Evolutionary conservation across 352 stramenopile species (phyloP).

Genomic region (Phytophthora rubi): DNA sequence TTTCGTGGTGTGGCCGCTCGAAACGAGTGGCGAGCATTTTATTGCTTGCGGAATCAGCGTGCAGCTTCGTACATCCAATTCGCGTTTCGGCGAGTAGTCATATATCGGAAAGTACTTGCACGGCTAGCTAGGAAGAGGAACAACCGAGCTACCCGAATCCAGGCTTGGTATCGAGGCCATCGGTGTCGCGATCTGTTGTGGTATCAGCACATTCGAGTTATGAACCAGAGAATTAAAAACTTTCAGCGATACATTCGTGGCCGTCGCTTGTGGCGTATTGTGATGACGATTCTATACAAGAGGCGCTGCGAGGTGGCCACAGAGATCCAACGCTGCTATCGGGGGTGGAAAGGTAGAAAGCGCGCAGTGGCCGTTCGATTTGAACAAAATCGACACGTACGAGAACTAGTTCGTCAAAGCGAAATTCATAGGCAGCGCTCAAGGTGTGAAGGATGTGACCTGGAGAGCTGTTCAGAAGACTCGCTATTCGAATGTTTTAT

Average conservation of each 20-base stretch:
- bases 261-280: conserved; percentile 51
- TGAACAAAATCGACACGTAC: conserved; percentile 48
- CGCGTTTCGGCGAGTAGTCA: conserved; percentile 37
- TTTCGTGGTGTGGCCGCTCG: conserved; percentile 44
- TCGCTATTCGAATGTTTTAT: conserved; percentile 63
- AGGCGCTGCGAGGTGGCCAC: conserved; percentile 35
- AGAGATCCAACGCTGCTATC: conserved; percentile 46
- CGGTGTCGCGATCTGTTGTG: conserved; percentile 36
- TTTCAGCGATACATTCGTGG: conserved; percentile 56
- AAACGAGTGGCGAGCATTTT: conserved; percentile 39
- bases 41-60: conserved; percentile 47
- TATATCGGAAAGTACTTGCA: conserved; percentile 27
- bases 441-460: conserved; percentile 39
- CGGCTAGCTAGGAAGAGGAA: conserved; percentile 33
- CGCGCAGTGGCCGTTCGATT: conserved; percentile 35
- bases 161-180: conserved; percentile 55
- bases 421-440: conserved; percentile 27
- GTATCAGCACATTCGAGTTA: conserved; percentile 28
- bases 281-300: conserved; percentile 42
- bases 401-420: conserved; percentile 28
- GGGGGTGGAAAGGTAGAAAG: conserved; percentile 45
- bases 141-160: conserved; percentile 37
- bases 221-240: conserved; percentile 45
- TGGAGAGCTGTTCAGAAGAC: conserved; percentile 41
- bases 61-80: conserved; percentile 48